Evolutionary conservation across 768 basidiomycete genomes (phyloP), one percentile per base, ranked within the genome.

Genomic region (Gyrodon lividus): DNA sequence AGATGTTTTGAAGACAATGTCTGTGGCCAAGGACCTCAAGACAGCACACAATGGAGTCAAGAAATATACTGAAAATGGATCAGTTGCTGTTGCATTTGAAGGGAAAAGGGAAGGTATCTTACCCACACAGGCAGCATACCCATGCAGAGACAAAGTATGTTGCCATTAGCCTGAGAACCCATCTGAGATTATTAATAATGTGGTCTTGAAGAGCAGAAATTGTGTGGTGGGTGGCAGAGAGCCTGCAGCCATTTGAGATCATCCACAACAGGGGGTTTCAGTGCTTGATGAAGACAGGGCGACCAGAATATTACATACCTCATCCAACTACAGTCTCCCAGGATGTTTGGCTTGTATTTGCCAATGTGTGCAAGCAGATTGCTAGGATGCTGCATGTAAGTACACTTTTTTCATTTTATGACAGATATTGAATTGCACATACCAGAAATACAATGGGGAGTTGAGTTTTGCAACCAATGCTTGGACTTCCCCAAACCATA

Each of bases 401-500:
- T 45, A 30, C 30, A 30, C 30, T 30, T 30, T 30, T 30, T 30
- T 30, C 10, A 30, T 30, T 30, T 30, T 5, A 10, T 30, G 30
- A 30, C 30, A 30, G 30, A 30, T 30, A 30, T 30, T 30, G 30
- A 30, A 30, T 30, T 30, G 30, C 30, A 30, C 16, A 34, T 46
- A 46, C 45, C 28, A 66, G 66, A 53, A 60, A 7, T 64, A 68
- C 44, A 39, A 55, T 1, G 65, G 70, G 9, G 39, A 46, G 1
- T 17, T 72, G 5, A 67, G 56, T 42, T 71, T 72, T 45, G 58
- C 59, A 0, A 69, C 68, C 0, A 70, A 73, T 50, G 59, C 61
- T 0, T 74, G 70, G 71, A 70, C 67, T 0, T 69, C 66, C 1
- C 61, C 68, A 0, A 72, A 72, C 50, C 70, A 72, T 24, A 42